Conservation (phyloP, 176 grass and related monocot species). For the Olyra latifolia region DNA sequence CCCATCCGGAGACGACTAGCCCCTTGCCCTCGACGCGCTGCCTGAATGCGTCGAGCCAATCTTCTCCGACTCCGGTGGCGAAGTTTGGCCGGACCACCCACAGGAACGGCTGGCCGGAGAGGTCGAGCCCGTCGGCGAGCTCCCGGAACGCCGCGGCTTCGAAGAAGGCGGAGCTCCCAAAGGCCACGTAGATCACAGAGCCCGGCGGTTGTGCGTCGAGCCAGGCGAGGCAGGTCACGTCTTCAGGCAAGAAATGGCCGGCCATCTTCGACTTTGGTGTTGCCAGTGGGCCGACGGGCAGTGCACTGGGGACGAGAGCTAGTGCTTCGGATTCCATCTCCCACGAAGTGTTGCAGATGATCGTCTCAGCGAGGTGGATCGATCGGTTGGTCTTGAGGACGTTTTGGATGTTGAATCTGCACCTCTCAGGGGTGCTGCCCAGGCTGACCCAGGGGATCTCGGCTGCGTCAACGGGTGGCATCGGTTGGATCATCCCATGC, state of each 20-base stretch:
- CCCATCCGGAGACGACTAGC: slow-evolving; percentile 45
- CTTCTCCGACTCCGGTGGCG: slow-evolving; percentile 29
- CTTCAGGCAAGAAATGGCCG: slow-evolving; percentile 66
- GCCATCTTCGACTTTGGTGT: not conserved
- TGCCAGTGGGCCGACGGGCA: slow-evolving; percentile 50
- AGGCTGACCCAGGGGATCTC: slow-evolving; percentile 53
- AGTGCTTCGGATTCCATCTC: slow-evolving; percentile 48
- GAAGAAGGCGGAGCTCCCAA: slow-evolving; percentile 63
- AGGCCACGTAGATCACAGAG: slow-evolving; percentile 66
- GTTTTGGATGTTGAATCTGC: slow-evolving; percentile 42
- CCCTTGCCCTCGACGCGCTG: slow-evolving; percentile 36
- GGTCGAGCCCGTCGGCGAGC: slow-evolving; percentile 51
- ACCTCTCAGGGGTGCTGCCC: slow-evolving; percentile 31
- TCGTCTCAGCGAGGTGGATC: slow-evolving; percentile 36
- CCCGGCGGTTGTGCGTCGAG: slow-evolving; percentile 28
- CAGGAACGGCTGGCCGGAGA: slow-evolving; percentile 51
- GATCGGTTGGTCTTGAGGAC: slow-evolving; percentile 41
- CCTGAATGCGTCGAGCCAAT: slow-evolving; percentile 45
- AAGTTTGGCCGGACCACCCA: slow-evolving; percentile 68
- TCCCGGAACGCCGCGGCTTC: slow-evolving; percentile 47
- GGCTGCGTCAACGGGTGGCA: slow-evolving; percentile 37
- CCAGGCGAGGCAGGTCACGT: slow-evolving; percentile 48
- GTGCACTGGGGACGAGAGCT: slow-evolving; percentile 27
- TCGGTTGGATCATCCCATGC: slow-evolving; percentile 48
- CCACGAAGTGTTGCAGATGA: slow-evolving; percentile 62